These are phyloP conservation scores for Pseudocercospora fijiensis DNA, from an alignment of 2,329 filamentous ascomycete species.

Conservation along the genomic window DNA sequence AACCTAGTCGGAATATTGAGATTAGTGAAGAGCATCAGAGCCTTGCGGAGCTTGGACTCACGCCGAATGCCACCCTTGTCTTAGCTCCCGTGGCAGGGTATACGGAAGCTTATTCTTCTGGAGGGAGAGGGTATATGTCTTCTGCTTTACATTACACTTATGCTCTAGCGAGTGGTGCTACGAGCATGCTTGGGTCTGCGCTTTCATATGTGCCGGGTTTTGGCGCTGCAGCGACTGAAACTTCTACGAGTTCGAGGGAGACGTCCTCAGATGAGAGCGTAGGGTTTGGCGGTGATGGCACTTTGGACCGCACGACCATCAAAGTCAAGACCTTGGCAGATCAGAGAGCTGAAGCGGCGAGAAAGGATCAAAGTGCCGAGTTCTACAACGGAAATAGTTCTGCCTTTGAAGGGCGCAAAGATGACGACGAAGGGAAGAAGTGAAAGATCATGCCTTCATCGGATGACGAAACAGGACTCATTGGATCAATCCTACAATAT, in stretches of 20 bases:
- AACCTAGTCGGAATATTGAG: slow-evolving; percentile 72
- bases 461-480: background rate
- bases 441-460: too few species aligned
- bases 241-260: background rate
- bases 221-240: slow-evolving; percentile 20
- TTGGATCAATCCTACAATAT: background rate
- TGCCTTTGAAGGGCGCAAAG: slow-evolving; percentile 52
- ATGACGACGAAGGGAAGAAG: slow-evolving; percentile 51
- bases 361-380: slow-evolving; percentile 56
- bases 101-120: slow-evolving; percentile 57
- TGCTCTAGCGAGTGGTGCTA: slow-evolving; percentile 23
- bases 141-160: slow-evolving; percentile 27
- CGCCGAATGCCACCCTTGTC: slow-evolving; percentile 78
- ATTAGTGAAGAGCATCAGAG: slow-evolving; percentile 70
- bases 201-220: slow-evolving; percentile 26
- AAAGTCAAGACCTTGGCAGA: slow-evolving; percentile 50
- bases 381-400: slow-evolving; percentile 93
- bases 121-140: slow-evolving; percentile 30
- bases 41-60: slow-evolving; percentile 68
- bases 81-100: slow-evolving; percentile 68
- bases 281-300: slow-evolving; percentile 22
- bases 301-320: slow-evolving; percentile 30
- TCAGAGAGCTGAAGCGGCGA: slow-evolving; percentile 40
- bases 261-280: background rate
- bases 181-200: slow-evolving; percentile 22